Base-by-base conservation (phyloP, 805 yeast species). In the Myxozyma mucilagina region DNA sequence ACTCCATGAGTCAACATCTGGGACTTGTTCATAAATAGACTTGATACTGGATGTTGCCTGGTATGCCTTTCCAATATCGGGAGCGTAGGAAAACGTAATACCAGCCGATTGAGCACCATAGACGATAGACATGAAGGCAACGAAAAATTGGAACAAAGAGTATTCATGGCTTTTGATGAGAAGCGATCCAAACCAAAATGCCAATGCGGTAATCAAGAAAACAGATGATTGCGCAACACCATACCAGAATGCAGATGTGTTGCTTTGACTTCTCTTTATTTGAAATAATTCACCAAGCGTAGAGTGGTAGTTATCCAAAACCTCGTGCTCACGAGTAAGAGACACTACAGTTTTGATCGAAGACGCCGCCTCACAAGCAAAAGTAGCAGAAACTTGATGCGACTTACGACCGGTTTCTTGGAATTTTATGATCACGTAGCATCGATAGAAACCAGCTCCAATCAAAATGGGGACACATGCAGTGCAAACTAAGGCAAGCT, bases 61-160 rank as follows among this genome's bases (percentile, higher is more conserved):
- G 24, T 68, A 70, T 16, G 80, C 80, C 56, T 76, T 75, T 32
- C 80, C 76, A 73, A 77, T 73, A 53, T 77, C 79, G 1, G 80
- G 79, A 3, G 80, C 76, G 57, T 72, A 77, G 8, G 78, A 74
- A 66, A 77, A 77, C 14, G 75, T 56, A 20, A 69, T 58, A 29
- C 79, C 80, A 16, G 80, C 80, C 4, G 77, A 68, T 60, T 77
- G 80, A 1, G 80, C 75, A 51, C 80, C 80, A 35, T 76, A 70
- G 8, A 74, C 71, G 41, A 76, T 69, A 31, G 75, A 69, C 59
- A 72, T 71, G 61, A 75, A 78, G 14, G 77, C 75, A 24, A 75
- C 76, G 53, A 70, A 78, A 68, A 76, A 78, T 47, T 71, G 72
- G 54, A 71, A 66, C 6, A 74, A 59, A 8, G 70, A 65, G 29